phyloP scores from a whole-genome alignment of 257 asterid genomes.

The Solanum peruvianum region DNA sequence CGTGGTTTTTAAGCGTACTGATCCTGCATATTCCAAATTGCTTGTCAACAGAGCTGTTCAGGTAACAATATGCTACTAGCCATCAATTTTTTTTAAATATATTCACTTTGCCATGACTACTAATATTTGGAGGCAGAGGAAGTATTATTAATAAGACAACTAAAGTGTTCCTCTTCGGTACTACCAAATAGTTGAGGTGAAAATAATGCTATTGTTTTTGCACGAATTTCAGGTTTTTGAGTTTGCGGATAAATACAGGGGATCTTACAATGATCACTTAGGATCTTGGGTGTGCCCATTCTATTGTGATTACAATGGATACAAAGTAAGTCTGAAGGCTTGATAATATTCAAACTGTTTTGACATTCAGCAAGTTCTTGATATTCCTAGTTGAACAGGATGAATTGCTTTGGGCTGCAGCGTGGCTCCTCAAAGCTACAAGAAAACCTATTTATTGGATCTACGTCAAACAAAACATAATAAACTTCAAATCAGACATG shows the following conservation, averaged over 20 bases:
- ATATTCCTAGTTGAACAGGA: background rate
- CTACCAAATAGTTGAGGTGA: background rate
- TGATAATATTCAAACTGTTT: background rate
- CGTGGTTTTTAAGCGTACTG: conserved; percentile 45
- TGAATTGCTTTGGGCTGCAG: conserved; percentile 9
- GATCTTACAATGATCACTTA: conserved; percentile 62
- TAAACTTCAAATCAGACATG: background rate
- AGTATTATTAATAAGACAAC: background rate
- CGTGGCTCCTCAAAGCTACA: conserved; percentile 5
- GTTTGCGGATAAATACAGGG: conserved; percentile 59
- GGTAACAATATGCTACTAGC: conserved; percentile 3
- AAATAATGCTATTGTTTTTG: background rate
- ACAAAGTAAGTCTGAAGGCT: conserved; percentile 24
- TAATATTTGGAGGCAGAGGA: background rate
- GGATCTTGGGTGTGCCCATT: conserved; percentile 69
- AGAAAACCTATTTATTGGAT: background rate
- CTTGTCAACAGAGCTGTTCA: conserved; percentile 38
- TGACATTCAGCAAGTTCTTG: background rate
- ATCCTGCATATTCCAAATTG: conserved; percentile 34
- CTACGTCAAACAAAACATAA: background rate
- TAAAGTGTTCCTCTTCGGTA: background rate
- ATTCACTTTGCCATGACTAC: background rate
- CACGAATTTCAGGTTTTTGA: conserved; percentile 12
- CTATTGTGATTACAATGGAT: conserved; percentile 75
- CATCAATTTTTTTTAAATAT: background rate